These are phyloP conservation scores for Arxiozyma slooffiae DNA, from an alignment of 1,139 yeast genomes.

Conservation along the genomic window DNA sequence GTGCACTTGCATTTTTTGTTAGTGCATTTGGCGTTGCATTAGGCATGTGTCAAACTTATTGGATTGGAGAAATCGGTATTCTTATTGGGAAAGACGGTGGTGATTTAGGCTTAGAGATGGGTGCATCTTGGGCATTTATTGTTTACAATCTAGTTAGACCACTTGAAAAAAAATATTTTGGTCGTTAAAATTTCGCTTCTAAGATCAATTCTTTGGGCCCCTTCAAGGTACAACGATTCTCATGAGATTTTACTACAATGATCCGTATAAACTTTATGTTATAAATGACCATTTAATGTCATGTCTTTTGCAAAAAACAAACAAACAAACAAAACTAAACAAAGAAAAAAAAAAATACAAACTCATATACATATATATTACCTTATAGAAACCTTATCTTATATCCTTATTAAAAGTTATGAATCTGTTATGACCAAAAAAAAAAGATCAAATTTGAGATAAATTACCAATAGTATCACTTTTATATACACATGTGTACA, in stretches of 20 bases:
- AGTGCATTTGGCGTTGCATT: slow-evolving; percentile 80
- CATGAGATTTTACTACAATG: too few relatives aligned
- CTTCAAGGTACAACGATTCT: neutral
- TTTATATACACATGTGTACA: neutral
- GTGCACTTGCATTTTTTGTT: slow-evolving; percentile 64
- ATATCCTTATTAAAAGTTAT: neutral
- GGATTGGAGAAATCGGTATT: slow-evolving; percentile 56
- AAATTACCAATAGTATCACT: neutral
- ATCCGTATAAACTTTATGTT: neutral
- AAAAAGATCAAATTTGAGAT: neutral
- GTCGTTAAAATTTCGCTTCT: slow-evolving; percentile 28
- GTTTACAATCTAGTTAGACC: slow-evolving; percentile 56
- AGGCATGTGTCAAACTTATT: slow-evolving; percentile 86
- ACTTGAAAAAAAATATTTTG: slow-evolving; percentile 58
- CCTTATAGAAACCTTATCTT: neutral
- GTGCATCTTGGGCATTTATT: slow-evolving; percentile 58
- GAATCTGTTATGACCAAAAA: neutral
- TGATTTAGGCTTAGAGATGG: slow-evolving; percentile 81
- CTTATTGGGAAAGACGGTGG: slow-evolving; percentile 64
- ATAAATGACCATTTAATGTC: neutral
- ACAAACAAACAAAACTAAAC: too few relatives aligned
- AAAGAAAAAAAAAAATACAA: too few relatives aligned
- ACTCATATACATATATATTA: too few relatives aligned
- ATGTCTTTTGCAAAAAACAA: too few relatives aligned
- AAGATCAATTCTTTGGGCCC: neutral